Conservation (phyloP, 2,329 filamentous ascomycete species). For the Fusarium agapanthi region DNA sequence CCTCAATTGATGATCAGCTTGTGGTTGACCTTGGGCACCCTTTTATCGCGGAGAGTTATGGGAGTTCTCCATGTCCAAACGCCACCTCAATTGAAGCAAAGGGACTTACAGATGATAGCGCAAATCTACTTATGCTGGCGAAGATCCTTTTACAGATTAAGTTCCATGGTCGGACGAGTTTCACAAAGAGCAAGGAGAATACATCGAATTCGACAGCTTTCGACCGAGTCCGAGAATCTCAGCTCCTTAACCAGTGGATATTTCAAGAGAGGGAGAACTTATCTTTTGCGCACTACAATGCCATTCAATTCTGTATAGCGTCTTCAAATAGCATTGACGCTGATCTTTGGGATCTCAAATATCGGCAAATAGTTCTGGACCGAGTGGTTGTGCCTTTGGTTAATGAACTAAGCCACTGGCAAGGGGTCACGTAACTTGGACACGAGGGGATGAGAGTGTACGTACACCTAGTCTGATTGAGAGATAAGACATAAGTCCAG, state of each 20-base stretch:
- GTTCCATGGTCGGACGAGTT: not conserved
- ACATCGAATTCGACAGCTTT: rapidly evolving
- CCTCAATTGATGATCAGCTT: not conserved
- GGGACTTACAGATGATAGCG: not conserved
- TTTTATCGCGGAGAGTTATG: not conserved
- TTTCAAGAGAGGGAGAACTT: not conserved
- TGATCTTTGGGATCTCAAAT: not conserved
- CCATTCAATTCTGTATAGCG: not conserved
- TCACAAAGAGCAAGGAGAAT: not conserved
- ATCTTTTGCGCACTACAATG: not conserved
- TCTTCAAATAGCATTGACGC: not conserved
- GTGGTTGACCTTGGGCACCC: rapidly evolving
- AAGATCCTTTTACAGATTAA: not conserved
- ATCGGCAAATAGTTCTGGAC: not conserved
- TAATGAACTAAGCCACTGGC: not conserved
- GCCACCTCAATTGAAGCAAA: rapidly evolving
- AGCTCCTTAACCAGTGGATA: not conserved
- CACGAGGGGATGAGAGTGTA: rapidly evolving
- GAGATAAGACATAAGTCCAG: too few species aligned
- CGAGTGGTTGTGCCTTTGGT: not conserved
- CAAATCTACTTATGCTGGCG: not conserved
- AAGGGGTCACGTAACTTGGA: not conserved
- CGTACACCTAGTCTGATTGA: rapidly evolving
- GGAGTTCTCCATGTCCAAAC: rapidly evolving
- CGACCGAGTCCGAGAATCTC: not conserved